Evolutionary conservation across 192 early-diverging fungal genomes (phyloP).

Genomic region (Helicostylum pulchrum): DNA sequence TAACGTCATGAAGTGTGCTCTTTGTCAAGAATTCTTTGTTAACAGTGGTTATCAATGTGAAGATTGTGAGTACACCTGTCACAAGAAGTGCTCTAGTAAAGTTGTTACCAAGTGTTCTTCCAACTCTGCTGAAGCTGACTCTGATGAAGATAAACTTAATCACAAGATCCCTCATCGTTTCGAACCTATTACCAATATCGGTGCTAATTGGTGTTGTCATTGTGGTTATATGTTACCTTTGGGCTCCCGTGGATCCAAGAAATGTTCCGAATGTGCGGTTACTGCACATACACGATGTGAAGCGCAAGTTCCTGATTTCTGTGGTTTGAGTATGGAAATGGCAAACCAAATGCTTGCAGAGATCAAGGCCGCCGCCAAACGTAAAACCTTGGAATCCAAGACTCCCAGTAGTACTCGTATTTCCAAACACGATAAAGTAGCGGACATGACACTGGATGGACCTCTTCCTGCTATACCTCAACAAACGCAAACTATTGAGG

Average conservation of each 20-base stretch:
- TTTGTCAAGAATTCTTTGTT: slow-evolving; percentile 92
- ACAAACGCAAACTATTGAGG: not conserved
- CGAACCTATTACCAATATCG: slow-evolving; percentile 74
- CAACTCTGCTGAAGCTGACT: slow-evolving; percentile 58
- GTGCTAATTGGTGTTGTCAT: slow-evolving; percentile 94
- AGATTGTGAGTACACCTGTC: slow-evolving; percentile 92
- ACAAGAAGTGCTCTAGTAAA: slow-evolving; percentile 79
- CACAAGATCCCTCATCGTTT: slow-evolving; percentile 97
- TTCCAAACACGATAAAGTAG: not conserved
- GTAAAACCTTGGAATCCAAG: slow-evolving; percentile 28
- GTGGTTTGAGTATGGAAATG: slow-evolving; percentile 81
- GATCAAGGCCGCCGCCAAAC: slow-evolving; percentile 58
- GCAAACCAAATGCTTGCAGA: slow-evolving; percentile 83
- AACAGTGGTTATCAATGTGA: slow-evolving; percentile 91
- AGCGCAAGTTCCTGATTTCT: slow-evolving; percentile 84
- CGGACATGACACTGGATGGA: not conserved
- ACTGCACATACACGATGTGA: slow-evolving; percentile 81
- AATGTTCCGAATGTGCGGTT: slow-evolving; percentile 70
- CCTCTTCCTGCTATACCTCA: slow-evolving; percentile 4
- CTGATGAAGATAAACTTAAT: slow-evolving; percentile 69
- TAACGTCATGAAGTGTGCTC: slow-evolving; percentile 98
- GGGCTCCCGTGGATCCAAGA: slow-evolving; percentile 58
- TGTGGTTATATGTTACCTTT: slow-evolving; percentile 94
- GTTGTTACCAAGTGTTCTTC: slow-evolving; percentile 90
- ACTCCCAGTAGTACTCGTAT: slow-evolving; percentile 9